Evolutionary conservation across 306 rosid species (phyloP).

Genomic region (Acacia melanoxylon): DNA sequence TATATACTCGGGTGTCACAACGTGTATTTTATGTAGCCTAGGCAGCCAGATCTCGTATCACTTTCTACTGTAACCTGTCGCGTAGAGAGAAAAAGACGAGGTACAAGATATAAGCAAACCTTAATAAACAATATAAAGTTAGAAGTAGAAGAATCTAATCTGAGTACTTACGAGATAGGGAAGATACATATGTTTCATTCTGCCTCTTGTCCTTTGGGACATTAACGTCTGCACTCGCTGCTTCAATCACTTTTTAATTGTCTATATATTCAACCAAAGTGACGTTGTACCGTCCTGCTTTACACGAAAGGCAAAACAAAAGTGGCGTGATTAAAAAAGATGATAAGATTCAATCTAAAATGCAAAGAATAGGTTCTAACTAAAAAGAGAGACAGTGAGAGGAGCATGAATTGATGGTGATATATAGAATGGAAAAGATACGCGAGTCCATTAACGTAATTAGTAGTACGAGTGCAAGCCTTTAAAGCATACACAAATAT

Average conservation of each 20-base stretch:
- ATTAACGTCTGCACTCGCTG: slow-evolving; percentile 18
- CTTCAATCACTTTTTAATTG: background rate
- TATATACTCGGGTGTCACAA: background rate
- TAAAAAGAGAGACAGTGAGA: background rate
- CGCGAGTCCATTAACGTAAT: background rate
- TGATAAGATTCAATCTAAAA: slow-evolving; percentile 11
- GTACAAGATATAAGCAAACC: background rate
- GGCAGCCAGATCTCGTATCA: slow-evolving; percentile 28
- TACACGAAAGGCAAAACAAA: background rate
- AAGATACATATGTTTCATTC: slow-evolving; percentile 25
- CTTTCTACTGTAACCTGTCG: background rate
- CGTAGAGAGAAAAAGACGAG: background rate
- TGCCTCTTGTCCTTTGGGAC: slow-evolving; percentile 26
- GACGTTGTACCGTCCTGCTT: background rate
- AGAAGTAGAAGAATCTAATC: slow-evolving; percentile 40
- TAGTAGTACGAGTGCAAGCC: background rate
- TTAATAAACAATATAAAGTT: slow-evolving; percentile 27
- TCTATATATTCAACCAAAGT: slow-evolving; percentile 3
- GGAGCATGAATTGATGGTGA: background rate
- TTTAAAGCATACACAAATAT: background rate
- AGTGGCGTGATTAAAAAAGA: background rate
- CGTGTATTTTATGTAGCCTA: slow-evolving; percentile 2
- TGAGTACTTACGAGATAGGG: background rate
- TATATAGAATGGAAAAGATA: background rate
- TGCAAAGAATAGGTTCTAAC: background rate